A percentile compares a stretch with the other conserved stretches of the same genome.
phyloP scores from a whole-genome alignment of 1,139 yeast genomes.

The Suhomyces yuchorum region DNA sequence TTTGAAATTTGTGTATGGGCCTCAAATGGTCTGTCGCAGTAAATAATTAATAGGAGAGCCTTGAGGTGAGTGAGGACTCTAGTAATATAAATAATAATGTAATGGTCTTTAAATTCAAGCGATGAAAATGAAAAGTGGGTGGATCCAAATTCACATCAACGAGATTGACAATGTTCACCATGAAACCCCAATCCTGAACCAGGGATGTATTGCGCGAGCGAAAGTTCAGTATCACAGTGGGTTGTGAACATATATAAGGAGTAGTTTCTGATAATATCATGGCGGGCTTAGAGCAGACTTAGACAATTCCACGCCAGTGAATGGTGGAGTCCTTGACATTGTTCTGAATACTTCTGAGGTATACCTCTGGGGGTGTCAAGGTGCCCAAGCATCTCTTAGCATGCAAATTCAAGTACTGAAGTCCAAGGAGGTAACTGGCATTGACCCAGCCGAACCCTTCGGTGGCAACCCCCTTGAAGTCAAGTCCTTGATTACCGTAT shows the following conservation, averaged over 20 bases:
- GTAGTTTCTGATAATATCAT: too few relatives aligned
- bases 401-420: conserved; percentile 65
- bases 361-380: conserved; percentile 75
- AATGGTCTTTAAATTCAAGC: too few relatives aligned
- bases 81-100: not conserved
- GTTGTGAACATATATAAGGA: too few relatives aligned
- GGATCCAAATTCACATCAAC: too few relatives aligned
- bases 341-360: conserved; percentile 38
- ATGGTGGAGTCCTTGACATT: not conserved
- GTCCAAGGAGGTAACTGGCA: conserved; percentile 78
- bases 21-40: not conserved
- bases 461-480: conserved; percentile 88
- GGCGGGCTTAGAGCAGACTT: too few relatives aligned
- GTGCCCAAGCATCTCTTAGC: conserved; percentile 82
- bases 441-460: conserved; percentile 99
- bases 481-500: conserved; percentile 95
- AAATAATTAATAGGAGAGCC: not conserved
- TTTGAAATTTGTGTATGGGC: not conserved
- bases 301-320: not conserved
- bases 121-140: too few relatives aligned
- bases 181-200: too few relatives aligned
- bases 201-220: too few relatives aligned
- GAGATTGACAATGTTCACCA: too few relatives aligned
- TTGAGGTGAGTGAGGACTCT: not conserved
- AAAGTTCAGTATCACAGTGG: too few relatives aligned